Evolutionary conservation across 345 rosid genomes (phyloP).

Genomic region (Salix brachista): DNA sequence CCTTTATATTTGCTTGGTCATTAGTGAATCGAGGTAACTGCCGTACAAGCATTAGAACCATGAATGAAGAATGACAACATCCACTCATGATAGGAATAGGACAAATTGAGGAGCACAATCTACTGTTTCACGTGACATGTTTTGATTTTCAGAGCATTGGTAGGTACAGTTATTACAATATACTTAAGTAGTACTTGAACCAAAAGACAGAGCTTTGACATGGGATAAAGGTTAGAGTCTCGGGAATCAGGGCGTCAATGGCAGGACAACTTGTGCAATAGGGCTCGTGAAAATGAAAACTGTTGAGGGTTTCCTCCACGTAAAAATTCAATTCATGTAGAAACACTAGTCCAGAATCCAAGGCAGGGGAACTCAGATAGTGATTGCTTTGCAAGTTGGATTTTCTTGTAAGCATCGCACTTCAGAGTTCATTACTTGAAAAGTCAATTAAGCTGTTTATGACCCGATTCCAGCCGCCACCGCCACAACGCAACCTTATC

Average conservation of each 20-base stretch:
- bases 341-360: slow-evolving; percentile 19
- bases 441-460: neutral
- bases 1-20: no score
- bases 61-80: neutral
- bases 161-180: neutral
- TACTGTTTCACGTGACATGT: neutral
- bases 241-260: slow-evolving; percentile 36
- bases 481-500: neutral
- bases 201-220: slow-evolving; percentile 10
- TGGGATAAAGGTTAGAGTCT: slow-evolving; percentile 36
- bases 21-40: neutral
- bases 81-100: neutral
- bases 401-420: neutral
- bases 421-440: neutral
- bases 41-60: neutral
- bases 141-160: neutral
- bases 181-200: no score
- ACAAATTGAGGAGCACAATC: neutral
- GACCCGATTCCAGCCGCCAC: neutral
- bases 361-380: neutral
- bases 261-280: slow-evolving; percentile 35
- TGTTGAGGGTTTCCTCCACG: slow-evolving; percentile 19
- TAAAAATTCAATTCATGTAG: slow-evolving; percentile 7
- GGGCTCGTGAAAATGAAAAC: slow-evolving; percentile 39
- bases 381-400: neutral